phyloP scores from a whole-genome alignment of 257 asterid genomes.

The Rubia yunnanensis region DNA sequence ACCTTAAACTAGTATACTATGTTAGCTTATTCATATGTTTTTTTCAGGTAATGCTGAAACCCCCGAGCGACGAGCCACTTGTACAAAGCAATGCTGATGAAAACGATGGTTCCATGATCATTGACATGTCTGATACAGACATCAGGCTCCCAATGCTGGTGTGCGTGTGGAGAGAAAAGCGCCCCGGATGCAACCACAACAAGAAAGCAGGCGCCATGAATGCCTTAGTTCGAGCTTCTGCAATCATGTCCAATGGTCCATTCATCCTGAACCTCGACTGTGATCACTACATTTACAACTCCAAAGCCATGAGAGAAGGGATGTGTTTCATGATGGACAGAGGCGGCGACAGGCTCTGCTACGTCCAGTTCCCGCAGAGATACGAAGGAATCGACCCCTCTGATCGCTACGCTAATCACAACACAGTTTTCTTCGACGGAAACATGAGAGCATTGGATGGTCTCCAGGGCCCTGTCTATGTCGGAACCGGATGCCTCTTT shows the following conservation, averaged over 20 bases:
- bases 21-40: too few species aligned
- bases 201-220: conserved; percentile 42
- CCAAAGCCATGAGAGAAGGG: too few species aligned
- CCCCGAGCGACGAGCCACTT: conserved; percentile 68
- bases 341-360: conserved; percentile 14
- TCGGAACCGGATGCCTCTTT: conserved; percentile 36
- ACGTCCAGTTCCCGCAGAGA: conserved; percentile 23
- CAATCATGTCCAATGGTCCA: conserved; percentile 18
- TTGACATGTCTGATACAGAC: conserved; percentile 56
- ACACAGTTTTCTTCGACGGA: conserved; percentile 18
- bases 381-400: conserved; percentile 17
- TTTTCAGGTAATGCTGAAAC: conserved; percentile 86
- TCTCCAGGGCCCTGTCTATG: conserved; percentile 34
- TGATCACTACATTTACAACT: too few species aligned
- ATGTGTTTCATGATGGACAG: conserved; percentile 26
- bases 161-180: conserved; percentile 38
- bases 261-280: conserved; percentile 16
- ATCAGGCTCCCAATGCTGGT: conserved; percentile 84
- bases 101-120: too few species aligned
- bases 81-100: conserved; percentile 30
- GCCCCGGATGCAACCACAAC: conserved; percentile 33
- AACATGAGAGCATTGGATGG: conserved; percentile 12
- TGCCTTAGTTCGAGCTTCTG: conserved; percentile 27
- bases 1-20: too few species aligned
- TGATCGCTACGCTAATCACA: conserved; percentile 19